phyloP scores from a whole-genome alignment of 495 filamentous ascomycete species.

The Elasticomyces elasticus region DNA sequence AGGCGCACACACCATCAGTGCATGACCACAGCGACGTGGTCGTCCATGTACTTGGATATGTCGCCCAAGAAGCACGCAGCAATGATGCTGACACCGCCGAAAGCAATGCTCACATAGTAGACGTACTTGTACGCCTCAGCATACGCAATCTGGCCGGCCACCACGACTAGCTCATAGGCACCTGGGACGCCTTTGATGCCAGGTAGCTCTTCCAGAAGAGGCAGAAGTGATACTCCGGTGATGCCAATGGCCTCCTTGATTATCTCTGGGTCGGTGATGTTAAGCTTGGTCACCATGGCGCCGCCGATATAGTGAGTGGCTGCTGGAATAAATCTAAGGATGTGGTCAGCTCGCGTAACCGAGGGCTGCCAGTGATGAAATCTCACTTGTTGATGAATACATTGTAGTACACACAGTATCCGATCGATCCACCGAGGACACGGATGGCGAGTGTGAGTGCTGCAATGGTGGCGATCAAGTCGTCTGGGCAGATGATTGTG shows the following conservation, averaged over 20 bases:
- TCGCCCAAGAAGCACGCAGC: slow-evolving; percentile 54
- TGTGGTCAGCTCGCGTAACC: not conserved
- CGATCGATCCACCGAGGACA: slow-evolving; percentile 27
- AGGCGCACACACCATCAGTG: not conserved
- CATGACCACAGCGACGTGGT: slow-evolving; percentile 59
- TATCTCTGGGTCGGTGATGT: slow-evolving; percentile 40
- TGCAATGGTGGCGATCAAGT: slow-evolving; percentile 63
- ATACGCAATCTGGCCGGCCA: slow-evolving; percentile 53
- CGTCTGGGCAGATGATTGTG: slow-evolving; percentile 63
- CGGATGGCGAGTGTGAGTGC: slow-evolving; percentile 40
- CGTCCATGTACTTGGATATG: slow-evolving; percentile 57
- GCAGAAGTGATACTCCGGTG: slow-evolving; percentile 46
- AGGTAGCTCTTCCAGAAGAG: slow-evolving; percentile 43
- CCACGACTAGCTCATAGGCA: slow-evolving; percentile 48
- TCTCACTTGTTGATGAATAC: slow-evolving; percentile 21
- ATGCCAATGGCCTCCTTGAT: slow-evolving; percentile 44
- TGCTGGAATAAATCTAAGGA: slow-evolving; percentile 18
- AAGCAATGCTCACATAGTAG: slow-evolving; percentile 59
- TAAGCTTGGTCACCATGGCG: slow-evolving; percentile 41
- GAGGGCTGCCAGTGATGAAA: not conserved
- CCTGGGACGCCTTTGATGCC: slow-evolving; percentile 46
- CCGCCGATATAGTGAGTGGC: slow-evolving; percentile 44
- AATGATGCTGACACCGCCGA: slow-evolving; percentile 53
- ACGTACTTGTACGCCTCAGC: slow-evolving; percentile 56
- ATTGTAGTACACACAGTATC: slow-evolving; percentile 25